phyloP scores from a whole-genome alignment of 164 flowering plant genomes.

The Aristolochia contorta region DNA sequence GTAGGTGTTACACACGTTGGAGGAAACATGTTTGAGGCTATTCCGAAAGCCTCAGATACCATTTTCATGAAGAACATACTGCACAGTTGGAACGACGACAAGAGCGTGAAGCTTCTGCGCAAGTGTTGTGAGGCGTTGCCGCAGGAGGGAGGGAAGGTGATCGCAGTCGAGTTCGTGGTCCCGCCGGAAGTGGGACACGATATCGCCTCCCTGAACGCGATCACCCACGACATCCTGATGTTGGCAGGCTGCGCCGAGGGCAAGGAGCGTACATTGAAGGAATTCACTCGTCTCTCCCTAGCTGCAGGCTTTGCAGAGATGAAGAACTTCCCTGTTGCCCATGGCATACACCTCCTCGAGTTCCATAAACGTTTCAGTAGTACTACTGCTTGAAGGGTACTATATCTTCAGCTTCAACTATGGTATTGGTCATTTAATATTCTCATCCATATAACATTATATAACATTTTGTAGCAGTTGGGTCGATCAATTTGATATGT shows the following conservation, averaged over 20 bases:
- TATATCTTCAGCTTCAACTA: too few species aligned
- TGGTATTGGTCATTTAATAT: too few species aligned
- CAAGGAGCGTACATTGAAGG: constrained; percentile 21
- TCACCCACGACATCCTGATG: constrained; percentile 14
- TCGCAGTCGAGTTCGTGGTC: too few species aligned
- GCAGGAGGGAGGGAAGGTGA: too few species aligned
- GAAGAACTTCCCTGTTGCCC: constrained; percentile 1
- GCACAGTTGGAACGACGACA: constrained; percentile 24
- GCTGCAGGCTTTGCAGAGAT: constrained; percentile 15
- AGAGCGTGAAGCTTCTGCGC: constrained; percentile 19
- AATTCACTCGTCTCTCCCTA: constrained; percentile 17
- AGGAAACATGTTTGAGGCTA: constrained; percentile 79
- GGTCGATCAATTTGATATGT: too few species aligned
- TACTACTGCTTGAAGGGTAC: too few species aligned
- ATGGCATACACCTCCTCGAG: constrained; percentile 16
- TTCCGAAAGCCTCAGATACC: constrained; percentile 67
- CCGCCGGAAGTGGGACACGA: neutral
- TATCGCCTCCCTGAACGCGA: neutral
- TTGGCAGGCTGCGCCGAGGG: constrained; percentile 10
- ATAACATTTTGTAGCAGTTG: too few species aligned
- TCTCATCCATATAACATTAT: too few species aligned
- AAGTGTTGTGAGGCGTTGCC: constrained; percentile 20
- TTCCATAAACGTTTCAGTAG: constrained; percentile 9
- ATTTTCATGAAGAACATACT: constrained; percentile 71
- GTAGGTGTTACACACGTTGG: constrained; percentile 72